Conservation (phyloP, 192 early-diverging fungal species). For the Oehlia diaphana region DNA sequence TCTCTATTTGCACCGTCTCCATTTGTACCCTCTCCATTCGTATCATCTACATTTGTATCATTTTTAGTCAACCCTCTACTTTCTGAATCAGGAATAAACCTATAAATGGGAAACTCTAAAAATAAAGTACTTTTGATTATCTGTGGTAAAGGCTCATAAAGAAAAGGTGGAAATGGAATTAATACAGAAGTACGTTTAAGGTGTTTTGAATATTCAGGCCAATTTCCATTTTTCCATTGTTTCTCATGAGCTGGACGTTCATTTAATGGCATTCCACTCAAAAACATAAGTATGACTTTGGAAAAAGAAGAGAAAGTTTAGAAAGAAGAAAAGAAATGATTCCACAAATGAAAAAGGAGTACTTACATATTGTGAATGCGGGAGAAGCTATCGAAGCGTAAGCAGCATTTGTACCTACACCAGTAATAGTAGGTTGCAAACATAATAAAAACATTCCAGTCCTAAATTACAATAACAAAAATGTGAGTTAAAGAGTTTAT, state of each 20-base stretch:
- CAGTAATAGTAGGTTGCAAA: constrained; percentile 21
- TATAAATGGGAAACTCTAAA: constrained; percentile 30
- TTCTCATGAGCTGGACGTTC: constrained; percentile 26
- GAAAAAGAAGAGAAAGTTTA: neutral
- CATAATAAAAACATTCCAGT: constrained; percentile 31
- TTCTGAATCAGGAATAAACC: neutral
- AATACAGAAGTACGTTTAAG: constrained; percentile 16
- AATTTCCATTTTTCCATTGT: constrained; percentile 26
- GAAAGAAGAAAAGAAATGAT: neutral
- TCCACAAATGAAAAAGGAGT: neutral
- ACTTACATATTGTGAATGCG: constrained; percentile 21
- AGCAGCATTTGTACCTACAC: constrained; percentile 4
- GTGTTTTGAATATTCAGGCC: constrained; percentile 1
- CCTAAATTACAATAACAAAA: constrained; percentile 3
- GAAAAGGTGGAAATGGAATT: constrained; percentile 24
- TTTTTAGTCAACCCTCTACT: neutral
- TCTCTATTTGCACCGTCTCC: too few relatives aligned
- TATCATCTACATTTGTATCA: too few relatives aligned
- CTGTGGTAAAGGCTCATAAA: constrained; percentile 26
- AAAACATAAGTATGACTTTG: constrained; percentile 19
- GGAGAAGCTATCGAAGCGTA: constrained; percentile 15
- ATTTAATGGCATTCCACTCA: constrained; percentile 22
- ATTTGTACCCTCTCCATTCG: too few relatives aligned
- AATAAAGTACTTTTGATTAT: constrained; percentile 24
- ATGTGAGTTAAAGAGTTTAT: neutral